Percentiles rank a stretch among this genome's conserved stretches.
phyloP scores from a whole-genome alignment of 192 early-diverging fungal genomes.

The Coemansia sp. region DNA sequence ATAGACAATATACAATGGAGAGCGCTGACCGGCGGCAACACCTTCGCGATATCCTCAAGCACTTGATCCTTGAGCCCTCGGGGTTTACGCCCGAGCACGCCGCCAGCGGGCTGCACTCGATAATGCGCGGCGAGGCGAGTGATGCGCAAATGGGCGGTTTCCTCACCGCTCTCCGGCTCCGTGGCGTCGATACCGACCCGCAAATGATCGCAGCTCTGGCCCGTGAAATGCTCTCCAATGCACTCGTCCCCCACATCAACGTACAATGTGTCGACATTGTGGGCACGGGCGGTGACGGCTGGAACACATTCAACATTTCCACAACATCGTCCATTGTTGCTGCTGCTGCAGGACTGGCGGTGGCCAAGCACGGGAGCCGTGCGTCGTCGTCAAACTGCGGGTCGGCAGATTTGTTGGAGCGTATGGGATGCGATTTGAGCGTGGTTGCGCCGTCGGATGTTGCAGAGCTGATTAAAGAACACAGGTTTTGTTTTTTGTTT shows the following conservation, averaged over 20 bases:
- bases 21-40: slow-evolving; percentile 10
- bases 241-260: slow-evolving; percentile 59
- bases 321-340: slow-evolving; percentile 90
- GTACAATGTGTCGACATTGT: slow-evolving; percentile 76
- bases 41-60: slow-evolving; percentile 65
- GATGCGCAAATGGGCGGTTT: slow-evolving; percentile 88
- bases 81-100: slow-evolving; percentile 63
- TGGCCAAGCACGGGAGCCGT: slow-evolving; percentile 96
- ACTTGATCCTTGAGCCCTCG: slow-evolving; percentile 62
- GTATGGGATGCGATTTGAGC: slow-evolving; percentile 71
- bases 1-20: neutral
- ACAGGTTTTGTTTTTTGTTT: slow-evolving; percentile 90
- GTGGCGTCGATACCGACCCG: slow-evolving; percentile 70
- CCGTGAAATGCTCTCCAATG: slow-evolving; percentile 68
- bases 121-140: slow-evolving; percentile 78
- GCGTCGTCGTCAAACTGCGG: slow-evolving; percentile 88
- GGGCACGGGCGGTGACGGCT: slow-evolving; percentile 98
- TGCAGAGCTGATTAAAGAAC: slow-evolving; percentile 59
- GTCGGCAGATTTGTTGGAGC: slow-evolving; percentile 92
- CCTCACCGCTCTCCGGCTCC: slow-evolving; percentile 72
- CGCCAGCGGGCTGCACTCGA: slow-evolving; percentile 59
- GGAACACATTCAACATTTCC: slow-evolving; percentile 95
- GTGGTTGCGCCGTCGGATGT: slow-evolving; percentile 68
- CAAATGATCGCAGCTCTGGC: slow-evolving; percentile 79
- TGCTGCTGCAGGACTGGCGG: slow-evolving; percentile 83